Evolutionary conservation across 306 rosid genomes (phyloP), one percentile per base, ranked within the genome.

Genomic region (Vigna angularis): DNA sequence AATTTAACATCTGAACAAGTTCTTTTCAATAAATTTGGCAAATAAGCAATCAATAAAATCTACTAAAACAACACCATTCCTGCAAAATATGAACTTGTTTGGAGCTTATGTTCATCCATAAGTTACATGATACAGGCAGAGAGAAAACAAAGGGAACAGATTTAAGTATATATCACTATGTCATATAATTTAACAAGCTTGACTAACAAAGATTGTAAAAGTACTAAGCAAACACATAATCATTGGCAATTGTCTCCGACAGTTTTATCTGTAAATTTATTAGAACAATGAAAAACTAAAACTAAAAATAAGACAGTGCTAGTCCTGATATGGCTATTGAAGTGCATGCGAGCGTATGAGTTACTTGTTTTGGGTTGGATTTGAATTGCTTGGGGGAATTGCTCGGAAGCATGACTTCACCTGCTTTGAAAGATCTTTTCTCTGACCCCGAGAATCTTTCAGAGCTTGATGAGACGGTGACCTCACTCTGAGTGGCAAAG

Each of bases 351-450:
- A 65, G 12, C 11, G 49, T n/a, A 68, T 55, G 65, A 74, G 74
- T 84, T 80, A 86, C 92, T 87, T 86, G 81, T 90, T 90, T 71
- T 86, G 92, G 11, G 74, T 79, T 40, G 92, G 92, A 79, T 88
- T 90, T 36, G 92, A 78, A 12, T 57, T 74, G 78, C 86, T 88
- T 34, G 91, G 91, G 13, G 95, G 91, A n/a, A 88, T 88, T 57
- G 50, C 80, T 73, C 90, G 71, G 64, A 88, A 88, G 69, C 86
- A 63, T 0, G 96, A 79, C 9, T 68, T 64, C 62, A 78, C 74
- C 83, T 85, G 80, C 87, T 84, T 75, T 26, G 80, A 61, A 49
- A 85, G 84, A 59, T 28, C 45, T 74, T 80, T 85, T 69, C 57
- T 74, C 15, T 59, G 45, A 9, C 51, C 76, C 74, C 76, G 82